phyloP scores from a whole-genome alignment of 345 rosid genomes.

The Melaleuca alternifolia region DNA sequence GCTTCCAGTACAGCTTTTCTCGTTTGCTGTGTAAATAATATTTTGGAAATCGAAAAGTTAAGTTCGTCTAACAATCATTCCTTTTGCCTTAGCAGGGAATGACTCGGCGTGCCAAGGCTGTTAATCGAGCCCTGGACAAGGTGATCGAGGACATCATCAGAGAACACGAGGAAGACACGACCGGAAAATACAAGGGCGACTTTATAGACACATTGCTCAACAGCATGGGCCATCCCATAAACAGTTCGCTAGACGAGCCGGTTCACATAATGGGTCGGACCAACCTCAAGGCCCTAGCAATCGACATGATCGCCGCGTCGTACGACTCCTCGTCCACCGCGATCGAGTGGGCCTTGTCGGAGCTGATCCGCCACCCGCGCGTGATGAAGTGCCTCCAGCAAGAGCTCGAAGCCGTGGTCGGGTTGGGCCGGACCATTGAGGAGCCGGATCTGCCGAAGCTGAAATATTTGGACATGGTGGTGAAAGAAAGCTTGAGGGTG shows the following conservation, averaged over 20 bases:
- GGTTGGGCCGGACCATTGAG: constrained; percentile 9
- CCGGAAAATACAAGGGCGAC: background rate
- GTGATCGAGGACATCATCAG: background rate
- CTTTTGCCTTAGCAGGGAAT: background rate
- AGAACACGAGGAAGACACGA: background rate
- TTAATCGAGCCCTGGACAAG: background rate
- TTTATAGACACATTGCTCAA: background rate
- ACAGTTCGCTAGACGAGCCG: background rate
- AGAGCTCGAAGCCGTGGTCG: constrained; percentile 10
- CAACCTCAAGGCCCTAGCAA: constrained; percentile 11
- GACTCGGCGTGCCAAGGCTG: background rate
- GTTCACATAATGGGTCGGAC: background rate
- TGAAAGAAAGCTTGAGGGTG: background rate
- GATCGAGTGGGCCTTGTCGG: constrained; percentile 20
- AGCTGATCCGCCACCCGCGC: constrained; percentile 9
- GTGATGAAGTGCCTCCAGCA: constrained; percentile 6
- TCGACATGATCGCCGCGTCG: constrained; percentile 13
- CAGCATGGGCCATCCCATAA: background rate
- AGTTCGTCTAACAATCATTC: no score
- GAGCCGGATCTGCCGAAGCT: background rate
- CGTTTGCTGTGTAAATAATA: background rate
- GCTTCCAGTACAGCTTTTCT: background rate
- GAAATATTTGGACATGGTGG: constrained; percentile 12
- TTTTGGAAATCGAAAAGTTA: background rate
- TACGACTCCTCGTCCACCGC: constrained; percentile 2